These are phyloP conservation scores for Hyaloscypha bicolor DNA, from an alignment of 495 filamentous ascomycete genomes.

Conservation along the genomic window DNA sequence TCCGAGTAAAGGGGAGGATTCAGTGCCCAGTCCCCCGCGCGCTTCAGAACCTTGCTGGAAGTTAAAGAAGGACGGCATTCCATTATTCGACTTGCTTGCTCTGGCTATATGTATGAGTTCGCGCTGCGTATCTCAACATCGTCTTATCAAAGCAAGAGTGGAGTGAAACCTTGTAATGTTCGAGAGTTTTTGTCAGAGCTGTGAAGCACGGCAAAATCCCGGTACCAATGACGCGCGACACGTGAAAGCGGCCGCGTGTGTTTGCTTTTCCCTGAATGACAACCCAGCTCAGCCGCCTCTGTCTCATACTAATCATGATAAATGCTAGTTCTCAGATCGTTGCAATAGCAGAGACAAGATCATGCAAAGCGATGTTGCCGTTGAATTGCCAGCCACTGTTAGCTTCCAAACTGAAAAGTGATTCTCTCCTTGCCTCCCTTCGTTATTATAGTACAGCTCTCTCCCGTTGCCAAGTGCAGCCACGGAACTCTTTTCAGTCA, in stretches of 20 bases:
- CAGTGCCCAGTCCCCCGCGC: constrained; percentile 38
- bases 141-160: background rate
- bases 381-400: background rate
- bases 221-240: background rate
- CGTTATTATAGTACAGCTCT: too few relatives aligned
- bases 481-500: background rate
- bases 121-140: background rate
- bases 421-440: background rate
- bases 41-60: constrained; percentile 62
- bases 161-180: background rate
- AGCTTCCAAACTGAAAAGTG: background rate
- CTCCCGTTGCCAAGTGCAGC: background rate
- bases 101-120: background rate
- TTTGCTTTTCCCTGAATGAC: background rate
- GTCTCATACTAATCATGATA: background rate
- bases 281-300: background rate
- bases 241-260: background rate
- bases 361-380: background rate
- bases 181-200: background rate
- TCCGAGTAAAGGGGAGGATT: constrained; percentile 55
- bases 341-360: background rate
- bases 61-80: constrained; percentile 63
- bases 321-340: background rate
- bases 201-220: background rate
- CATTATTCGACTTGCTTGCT: constrained; percentile 4